A percentile compares a stretch with the other conserved stretches of the same genome.
Evolutionary conservation across 805 yeast genomes (phyloP).

Genomic region (Saturnispora saitoi): DNA sequence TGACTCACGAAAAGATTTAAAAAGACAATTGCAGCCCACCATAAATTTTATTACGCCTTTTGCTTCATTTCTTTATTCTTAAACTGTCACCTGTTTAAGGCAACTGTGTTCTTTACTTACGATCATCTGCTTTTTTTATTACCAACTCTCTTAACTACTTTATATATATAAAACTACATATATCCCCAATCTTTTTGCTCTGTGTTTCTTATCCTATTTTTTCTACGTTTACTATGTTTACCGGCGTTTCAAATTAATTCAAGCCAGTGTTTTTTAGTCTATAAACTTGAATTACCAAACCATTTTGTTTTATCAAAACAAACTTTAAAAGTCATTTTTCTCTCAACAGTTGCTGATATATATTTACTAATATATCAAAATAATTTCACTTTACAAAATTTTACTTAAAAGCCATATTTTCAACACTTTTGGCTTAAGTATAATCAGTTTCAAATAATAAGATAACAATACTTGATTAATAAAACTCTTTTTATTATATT

Average conservation of each 20-base stretch:
- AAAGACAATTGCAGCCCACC: background rate
- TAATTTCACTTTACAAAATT: too few relatives aligned
- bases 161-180: background rate
- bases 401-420: background rate
- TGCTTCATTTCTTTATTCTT: background rate
- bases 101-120: background rate
- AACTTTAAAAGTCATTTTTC: background rate
- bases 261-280: background rate
- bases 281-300: background rate
- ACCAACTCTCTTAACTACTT: background rate
- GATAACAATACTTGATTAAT: background rate
- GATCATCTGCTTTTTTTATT: background rate
- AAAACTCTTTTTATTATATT: background rate
- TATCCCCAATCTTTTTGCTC: background rate
- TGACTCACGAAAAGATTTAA: conserved; percentile 1
- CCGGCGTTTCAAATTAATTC: background rate
- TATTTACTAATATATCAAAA: too few relatives aligned
- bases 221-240: background rate
- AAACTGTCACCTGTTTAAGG: too few relatives aligned
- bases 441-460: background rate
- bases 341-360: background rate
- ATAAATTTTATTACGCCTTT: too few relatives aligned
- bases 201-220: background rate
- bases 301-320: background rate
- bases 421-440: background rate